Evolutionary conservation across 352 stramenopile species (phyloP), one percentile per base, ranked within the genome.

Genomic region (Pythium oligandrum): DNA sequence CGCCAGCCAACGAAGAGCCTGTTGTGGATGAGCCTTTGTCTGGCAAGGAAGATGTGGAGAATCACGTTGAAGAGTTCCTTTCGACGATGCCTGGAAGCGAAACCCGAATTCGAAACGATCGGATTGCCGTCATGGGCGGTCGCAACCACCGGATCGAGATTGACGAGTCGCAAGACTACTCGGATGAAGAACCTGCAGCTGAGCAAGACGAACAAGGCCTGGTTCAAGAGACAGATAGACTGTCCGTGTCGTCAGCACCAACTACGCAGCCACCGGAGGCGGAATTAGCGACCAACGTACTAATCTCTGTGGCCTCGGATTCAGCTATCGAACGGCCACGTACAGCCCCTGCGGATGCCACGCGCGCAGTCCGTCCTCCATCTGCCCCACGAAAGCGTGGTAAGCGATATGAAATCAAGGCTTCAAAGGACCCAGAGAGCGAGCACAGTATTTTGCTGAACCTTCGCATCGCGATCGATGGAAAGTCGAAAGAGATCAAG

Each of bases 401-500:
- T 35, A 84, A 86, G 49, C 77, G 83, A n/a, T 80, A 93, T 53
- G 83, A 93, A 39, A 92, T 92, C 58, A 87, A 88, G 55, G 80
- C 80, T 4, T 78, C 68, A 2, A 92, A 91, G 63, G 81, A 93
- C 48, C 78, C 75, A 1, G 78, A 89, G 46, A 90, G 85, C 56
- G 72, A 85, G 31, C 84, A 92, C 70, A 91, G 80, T 39, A 90
- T 93, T 37, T 50, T 90, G 53, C 46, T 98, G 44, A 97, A 93
- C 49, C 70, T 98, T 39, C 88, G 83, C n/a, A 84, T 93, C 55
- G 87, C 83, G 57, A 83, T 93, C 38, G 80, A 93, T 59, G 83
- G 88, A 64, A 94, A 97, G 67, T 97, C 88, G n/a, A 95, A 97
- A 68, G 95, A 97, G 54, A 96, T 98, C 55, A 95, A 98, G 77